phyloP scores from a whole-genome alignment of 2,329 filamentous ascomycete genomes.

The Monilinia laxa region DNA sequence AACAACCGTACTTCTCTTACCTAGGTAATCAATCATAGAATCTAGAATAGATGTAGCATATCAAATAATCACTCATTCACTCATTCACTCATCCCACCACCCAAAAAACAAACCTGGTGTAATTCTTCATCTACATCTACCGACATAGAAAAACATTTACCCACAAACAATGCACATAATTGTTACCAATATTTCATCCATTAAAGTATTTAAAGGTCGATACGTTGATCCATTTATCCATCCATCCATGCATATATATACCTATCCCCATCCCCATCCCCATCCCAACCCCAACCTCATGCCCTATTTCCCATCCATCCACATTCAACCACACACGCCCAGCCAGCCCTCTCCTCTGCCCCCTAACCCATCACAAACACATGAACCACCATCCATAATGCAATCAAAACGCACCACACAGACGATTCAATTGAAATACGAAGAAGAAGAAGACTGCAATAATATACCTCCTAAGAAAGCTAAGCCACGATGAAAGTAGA shows the following conservation, averaged over 20 bases:
- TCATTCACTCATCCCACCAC: too few species aligned
- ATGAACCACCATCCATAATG: not conserved
- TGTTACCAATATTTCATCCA: too few species aligned
- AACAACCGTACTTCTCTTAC: too few species aligned
- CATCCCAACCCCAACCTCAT: too few species aligned
- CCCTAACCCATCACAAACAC: not conserved
- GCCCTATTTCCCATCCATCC: not conserved
- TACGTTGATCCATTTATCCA: not conserved
- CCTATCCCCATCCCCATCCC: not conserved
- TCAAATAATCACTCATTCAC: too few species aligned
- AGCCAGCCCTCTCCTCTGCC: not conserved
- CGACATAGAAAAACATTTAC: too few species aligned
- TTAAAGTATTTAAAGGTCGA: too few species aligned
- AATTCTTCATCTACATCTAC: too few species aligned
- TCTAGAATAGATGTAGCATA: too few species aligned
- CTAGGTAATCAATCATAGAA: too few species aligned
- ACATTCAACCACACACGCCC: not conserved
- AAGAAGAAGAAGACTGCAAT: not conserved
- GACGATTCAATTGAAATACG: not conserved
- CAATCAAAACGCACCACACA: conserved; percentile 12
- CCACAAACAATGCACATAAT: too few species aligned
- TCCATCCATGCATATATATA: conserved; percentile 1
- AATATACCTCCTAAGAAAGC: not conserved
- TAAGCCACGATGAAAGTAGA: not conserved
- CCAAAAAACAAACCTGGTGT: too few species aligned